Evolutionary conservation across 1,139 yeast species (phyloP), one percentile per base, ranked within the genome.

Genomic region (Debaryomycetaceae sp.): DNA sequence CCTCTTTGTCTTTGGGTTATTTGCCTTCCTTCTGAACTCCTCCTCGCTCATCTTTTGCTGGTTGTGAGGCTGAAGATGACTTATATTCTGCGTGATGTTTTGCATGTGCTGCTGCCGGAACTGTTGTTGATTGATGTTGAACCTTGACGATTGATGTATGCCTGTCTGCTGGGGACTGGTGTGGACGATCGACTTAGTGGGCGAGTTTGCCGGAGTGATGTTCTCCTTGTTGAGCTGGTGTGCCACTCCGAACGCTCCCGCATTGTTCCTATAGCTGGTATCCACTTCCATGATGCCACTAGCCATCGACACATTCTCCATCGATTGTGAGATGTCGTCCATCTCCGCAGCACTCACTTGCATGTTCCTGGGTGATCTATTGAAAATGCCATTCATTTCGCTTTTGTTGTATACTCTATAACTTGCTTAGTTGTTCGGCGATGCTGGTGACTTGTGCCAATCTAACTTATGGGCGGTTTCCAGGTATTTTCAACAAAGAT

Each of bases 1-100:
- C 48, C 99, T 76, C 60, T 86, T 87, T 6, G 95, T 89, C 58
- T 88, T 89, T 39, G 87, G 84, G 40, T 81, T 78, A 49, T 82
- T 79, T 9, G 90, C 84, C 58, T 80, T 82, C 45, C 70, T 68
- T 52, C 75, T 71, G 57, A 82, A 81, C 34, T 80, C 85, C 39
- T 69, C 67, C 27, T 62, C 63, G 29, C 65, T 53, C 39, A 64
- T 54, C 37, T 61, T 59, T 37, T 31, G 33, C 38, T 40, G 42
- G 33, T 24, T 41, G 24, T 49, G 54, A 22, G 70, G 69, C 50
- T 65, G 72, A 41, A 66, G 60, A 50, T 64, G 67, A 43, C 62
- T 59, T 47, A 65, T 69, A 41, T 77, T 78, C 34, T 45, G 45
- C 23, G 41, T 45, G 29, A 42, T 22, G 22, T 41, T 37, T 22